A percentile compares a stretch with the other conserved stretches of the same genome.
These are phyloP conservation scores for Komagataella pseudopastoris DNA, from an alignment of 805 yeast species.

Conservation along the genomic window DNA sequence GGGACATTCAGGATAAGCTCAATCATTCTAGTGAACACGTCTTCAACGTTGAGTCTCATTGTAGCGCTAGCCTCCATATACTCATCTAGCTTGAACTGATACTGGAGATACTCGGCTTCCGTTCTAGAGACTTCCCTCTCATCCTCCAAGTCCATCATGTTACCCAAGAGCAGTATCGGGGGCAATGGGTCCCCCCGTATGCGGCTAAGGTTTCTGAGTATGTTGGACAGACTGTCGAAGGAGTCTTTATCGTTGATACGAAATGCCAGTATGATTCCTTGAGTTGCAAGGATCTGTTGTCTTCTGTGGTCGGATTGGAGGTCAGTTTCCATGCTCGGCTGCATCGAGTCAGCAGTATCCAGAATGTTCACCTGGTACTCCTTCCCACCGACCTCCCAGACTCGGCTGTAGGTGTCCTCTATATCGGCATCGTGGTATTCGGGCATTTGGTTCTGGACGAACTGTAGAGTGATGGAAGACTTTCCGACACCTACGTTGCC, in stretches of 20 bases:
- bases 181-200: constrained; percentile 33
- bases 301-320: constrained; percentile 2
- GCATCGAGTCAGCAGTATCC: constrained; percentile 50
- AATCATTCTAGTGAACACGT: neutral
- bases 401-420: constrained; percentile 14
- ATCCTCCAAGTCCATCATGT: constrained; percentile 62
- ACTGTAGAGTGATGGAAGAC: constrained; percentile 13
- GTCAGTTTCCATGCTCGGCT: neutral
- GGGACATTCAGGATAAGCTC: neutral
- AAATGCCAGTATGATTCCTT: constrained; percentile 36
- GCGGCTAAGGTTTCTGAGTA: constrained; percentile 56
- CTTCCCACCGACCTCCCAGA: constrained; percentile 20
- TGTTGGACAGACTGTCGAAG: constrained; percentile 18
- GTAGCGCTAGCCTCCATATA: constrained; percentile 1
- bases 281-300: constrained; percentile 17
- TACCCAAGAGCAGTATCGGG: constrained; percentile 49
- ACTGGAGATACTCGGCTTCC: constrained; percentile 26
- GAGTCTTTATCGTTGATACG: constrained; percentile 35
- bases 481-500: constrained; percentile 19
- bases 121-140: constrained; percentile 63
- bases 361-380: constrained; percentile 32
- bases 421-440: constrained; percentile 12
- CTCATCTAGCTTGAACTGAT: neutral
- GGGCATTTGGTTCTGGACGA: constrained; percentile 9
- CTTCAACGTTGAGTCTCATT: constrained; percentile 1